Conservation (phyloP, 202 grass and related monocot species). For the Setaria italica region DNA sequence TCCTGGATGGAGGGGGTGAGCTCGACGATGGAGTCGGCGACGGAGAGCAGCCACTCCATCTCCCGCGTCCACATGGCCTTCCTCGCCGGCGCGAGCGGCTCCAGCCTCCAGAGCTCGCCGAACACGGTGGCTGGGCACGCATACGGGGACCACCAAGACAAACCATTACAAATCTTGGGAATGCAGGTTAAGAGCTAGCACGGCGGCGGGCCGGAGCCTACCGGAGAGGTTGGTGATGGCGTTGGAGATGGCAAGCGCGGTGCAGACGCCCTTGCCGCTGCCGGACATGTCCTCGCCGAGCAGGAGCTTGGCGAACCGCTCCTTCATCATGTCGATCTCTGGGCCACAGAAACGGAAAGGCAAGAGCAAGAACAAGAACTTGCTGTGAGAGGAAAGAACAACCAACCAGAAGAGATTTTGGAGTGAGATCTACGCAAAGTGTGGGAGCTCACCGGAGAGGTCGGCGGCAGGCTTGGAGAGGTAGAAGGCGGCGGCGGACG, state of each 20-base stretch:
- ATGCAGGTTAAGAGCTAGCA: constrained; percentile 25
- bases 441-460: constrained; percentile 58
- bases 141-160: neutral
- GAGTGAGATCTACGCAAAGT: constrained; percentile 59
- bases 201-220: constrained; percentile 6
- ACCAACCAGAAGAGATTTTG: constrained; percentile 25
- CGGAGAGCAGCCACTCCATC: constrained; percentile 95
- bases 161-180: constrained; percentile 13
- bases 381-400: constrained; percentile 38
- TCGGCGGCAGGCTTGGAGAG: constrained; percentile 69
- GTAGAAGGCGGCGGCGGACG: constrained; percentile 58
- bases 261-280: constrained; percentile 98
- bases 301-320: constrained; percentile 98
- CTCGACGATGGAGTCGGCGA: constrained; percentile 93
- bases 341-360: neutral
- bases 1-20: constrained; percentile 90
- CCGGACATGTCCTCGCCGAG: constrained; percentile 99
- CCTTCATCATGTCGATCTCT: constrained; percentile 99
- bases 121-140: constrained; percentile 82
- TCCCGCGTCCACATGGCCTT: constrained; percentile 97
- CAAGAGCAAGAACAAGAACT: constrained; percentile 2
- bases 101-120: constrained; percentile 97
- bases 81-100: constrained; percentile 79
- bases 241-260: constrained; percentile 96
- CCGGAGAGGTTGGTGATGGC: constrained; percentile 98